Evolutionary conservation across 352 stramenopile genomes (phyloP).

Genomic region (Globisporangium polare): DNA sequence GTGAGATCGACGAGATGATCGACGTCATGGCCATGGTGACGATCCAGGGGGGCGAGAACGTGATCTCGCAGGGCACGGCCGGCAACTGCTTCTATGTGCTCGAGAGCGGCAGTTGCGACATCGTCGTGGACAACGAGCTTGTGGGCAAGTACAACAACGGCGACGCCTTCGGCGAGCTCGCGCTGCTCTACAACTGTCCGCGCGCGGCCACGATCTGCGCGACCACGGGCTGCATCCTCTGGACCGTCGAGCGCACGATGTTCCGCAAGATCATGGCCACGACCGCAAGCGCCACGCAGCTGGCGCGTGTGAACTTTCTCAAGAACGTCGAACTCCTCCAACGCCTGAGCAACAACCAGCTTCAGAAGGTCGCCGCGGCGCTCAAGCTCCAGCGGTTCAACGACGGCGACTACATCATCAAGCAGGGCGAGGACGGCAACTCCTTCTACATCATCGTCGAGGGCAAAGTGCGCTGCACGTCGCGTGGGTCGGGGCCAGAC

Average conservation of each 20-base stretch:
- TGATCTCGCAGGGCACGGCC: constrained; percentile 79
- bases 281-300: constrained; percentile 66
- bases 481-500: constrained; percentile 33
- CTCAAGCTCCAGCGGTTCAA: constrained; percentile 85
- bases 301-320: constrained; percentile 87
- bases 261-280: constrained; percentile 84
- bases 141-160: constrained; percentile 77
- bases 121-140: constrained; percentile 76
- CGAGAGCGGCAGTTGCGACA: constrained; percentile 85
- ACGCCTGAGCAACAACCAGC: constrained; percentile 83
- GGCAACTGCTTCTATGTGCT: constrained; percentile 95
- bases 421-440: constrained; percentile 92
- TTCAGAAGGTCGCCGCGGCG: constrained; percentile 75
- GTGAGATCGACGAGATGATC: constrained; percentile 81
- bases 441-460: constrained; percentile 98
- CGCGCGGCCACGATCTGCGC: constrained; percentile 92
- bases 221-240: constrained; percentile 84
- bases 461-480: constrained; percentile 85
- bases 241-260: constrained; percentile 90
- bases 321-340: constrained; percentile 93
- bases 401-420: constrained; percentile 91
- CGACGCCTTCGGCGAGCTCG: constrained; percentile 94
- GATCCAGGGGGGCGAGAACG: constrained; percentile 50
- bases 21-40: constrained; percentile 80
- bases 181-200: constrained; percentile 95